Base-by-base conservation (phyloP, 768 basidiomycete genomes). In the Kwoniella pini region DNA sequence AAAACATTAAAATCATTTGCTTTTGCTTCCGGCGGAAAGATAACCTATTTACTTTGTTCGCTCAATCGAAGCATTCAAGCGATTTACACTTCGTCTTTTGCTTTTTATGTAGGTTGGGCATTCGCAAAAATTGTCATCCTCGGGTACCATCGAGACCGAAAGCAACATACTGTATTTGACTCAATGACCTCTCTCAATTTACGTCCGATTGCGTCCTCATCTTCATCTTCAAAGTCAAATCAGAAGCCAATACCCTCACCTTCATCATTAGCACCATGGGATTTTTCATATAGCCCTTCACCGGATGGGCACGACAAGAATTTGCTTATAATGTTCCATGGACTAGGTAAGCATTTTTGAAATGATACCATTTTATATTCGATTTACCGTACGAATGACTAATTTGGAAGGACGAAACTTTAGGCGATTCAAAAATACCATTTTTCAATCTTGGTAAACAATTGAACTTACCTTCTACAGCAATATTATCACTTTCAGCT, bases 251-350 rank as follows among this genome's bases (percentile, higher is more conserved):
- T 71, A 19, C 72, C 67, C 3, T 57, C 70, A 1, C n/a, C 40
- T 2, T 63, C 65, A 4, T 13, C 62, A 12, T 57, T 74, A 3
- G 64, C 60, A 52, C 74, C 72, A 38, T 75, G 74, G 72, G 57
- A 61, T 10, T 75, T 72, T 49, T 60, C 69, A 21, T 77, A 76
- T 46, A 13, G 53, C 9, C 60, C 71, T 19, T 64, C 62, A 19
- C 58, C 59, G 11, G 66, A 71, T 56, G 77, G 77, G 13, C 63
- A 65, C 33, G 71, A 76, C 45, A 53, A 67, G 40, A 78, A 78
- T 43, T 50, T 78, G 39, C 33, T 78, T 26, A 75, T 78, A 57
- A 70, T 78, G 71, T 70, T 78, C 51, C 77, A 78, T 53, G 77
- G 77, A 11, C 60, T 75, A 24, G 77, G 76, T 78, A 48, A 52